Percentiles rank a stretch among this genome's conserved stretches.
phyloP scores from a whole-genome alignment of 2,329 filamentous ascomycete species.

The Nigrospora oryzae region DNA sequence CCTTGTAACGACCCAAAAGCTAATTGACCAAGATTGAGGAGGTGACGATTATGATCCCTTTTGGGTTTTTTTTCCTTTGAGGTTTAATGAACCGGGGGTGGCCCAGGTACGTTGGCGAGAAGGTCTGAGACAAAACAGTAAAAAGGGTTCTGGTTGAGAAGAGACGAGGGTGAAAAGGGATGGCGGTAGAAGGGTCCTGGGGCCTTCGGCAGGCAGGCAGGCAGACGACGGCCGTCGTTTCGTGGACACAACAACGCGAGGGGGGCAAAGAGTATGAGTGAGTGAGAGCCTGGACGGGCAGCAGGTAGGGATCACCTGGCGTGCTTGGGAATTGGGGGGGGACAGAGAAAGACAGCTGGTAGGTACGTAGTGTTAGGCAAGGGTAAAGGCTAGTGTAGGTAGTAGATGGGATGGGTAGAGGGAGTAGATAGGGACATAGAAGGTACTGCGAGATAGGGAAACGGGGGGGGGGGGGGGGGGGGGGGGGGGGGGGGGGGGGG shows the following conservation, averaged over 20 bases:
- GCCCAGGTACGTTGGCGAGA: not conserved
- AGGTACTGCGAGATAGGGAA: no score
- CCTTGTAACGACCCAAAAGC: constrained; percentile 2
- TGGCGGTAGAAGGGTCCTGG: not conserved
- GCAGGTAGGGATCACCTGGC: no score
- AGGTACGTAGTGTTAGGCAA: no score
- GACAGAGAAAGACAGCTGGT: no score
- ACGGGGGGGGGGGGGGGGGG: no score
- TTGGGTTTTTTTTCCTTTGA: not conserved
- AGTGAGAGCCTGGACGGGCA: not conserved
- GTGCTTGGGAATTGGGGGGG: no score
- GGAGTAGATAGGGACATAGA: no score
- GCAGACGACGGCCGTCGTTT: no score
- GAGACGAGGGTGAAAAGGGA: constrained; percentile 4
- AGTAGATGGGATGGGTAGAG: no score
- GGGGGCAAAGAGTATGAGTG: no score
- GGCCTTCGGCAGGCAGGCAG: not conserved
- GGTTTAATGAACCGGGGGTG: not conserved
- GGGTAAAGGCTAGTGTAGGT: no score
- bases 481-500: no score
- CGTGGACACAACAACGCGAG: not conserved
- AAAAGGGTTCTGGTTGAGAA: constrained; percentile 1
- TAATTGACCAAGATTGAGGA: constrained; percentile 1
- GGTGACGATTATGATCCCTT: not conserved
- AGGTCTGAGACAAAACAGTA: constrained; percentile 1